phyloP scores from a whole-genome alignment of 2,329 filamentous ascomycete species.

The Fusarium incarnatum region DNA sequence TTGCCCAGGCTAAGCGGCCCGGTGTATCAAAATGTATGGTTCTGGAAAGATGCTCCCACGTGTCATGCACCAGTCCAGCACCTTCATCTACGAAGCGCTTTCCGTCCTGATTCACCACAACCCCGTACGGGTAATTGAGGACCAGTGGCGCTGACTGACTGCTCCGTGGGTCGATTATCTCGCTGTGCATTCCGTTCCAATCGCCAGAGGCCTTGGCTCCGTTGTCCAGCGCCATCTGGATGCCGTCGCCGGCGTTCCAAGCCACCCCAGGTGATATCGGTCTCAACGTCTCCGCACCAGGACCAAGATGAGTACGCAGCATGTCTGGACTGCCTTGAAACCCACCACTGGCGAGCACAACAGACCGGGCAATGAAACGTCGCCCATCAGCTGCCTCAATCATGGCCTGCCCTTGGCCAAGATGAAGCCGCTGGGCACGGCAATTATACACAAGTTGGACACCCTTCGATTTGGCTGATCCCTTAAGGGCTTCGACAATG shows the following conservation, averaged over 20 bases:
- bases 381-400: slow-evolving; percentile 15
- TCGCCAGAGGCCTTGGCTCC: slow-evolving; percentile 12
- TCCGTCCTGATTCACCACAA: slow-evolving; percentile 14
- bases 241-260: slow-evolving; percentile 14
- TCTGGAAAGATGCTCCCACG: slow-evolving; percentile 14
- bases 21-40: slow-evolving; percentile 15
- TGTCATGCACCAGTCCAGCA: slow-evolving; percentile 14
- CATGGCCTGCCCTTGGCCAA: slow-evolving; percentile 2
- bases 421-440: slow-evolving; percentile 16
- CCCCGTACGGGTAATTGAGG: slow-evolving; percentile 10
- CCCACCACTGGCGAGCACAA: slow-evolving; percentile 12
- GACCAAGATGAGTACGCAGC: slow-evolving; percentile 16
- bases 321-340: slow-evolving; percentile 16
- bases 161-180: slow-evolving; percentile 11
- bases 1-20: slow-evolving; percentile 12
- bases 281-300: slow-evolving; percentile 16
- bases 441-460: slow-evolving; percentile 13
- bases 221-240: slow-evolving; percentile 13
- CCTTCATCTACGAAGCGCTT: slow-evolving; percentile 15
- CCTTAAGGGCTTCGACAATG: slow-evolving; percentile 12
- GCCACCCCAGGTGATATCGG: slow-evolving; percentile 14
- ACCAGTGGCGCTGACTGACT: slow-evolving; percentile 11
- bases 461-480: slow-evolving; percentile 17
- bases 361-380: slow-evolving; percentile 7
- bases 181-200: slow-evolving; percentile 11